These are phyloP conservation scores for Malassezia equina DNA, from an alignment of 1,284 basidiomycete species.

Conservation along the genomic window DNA sequence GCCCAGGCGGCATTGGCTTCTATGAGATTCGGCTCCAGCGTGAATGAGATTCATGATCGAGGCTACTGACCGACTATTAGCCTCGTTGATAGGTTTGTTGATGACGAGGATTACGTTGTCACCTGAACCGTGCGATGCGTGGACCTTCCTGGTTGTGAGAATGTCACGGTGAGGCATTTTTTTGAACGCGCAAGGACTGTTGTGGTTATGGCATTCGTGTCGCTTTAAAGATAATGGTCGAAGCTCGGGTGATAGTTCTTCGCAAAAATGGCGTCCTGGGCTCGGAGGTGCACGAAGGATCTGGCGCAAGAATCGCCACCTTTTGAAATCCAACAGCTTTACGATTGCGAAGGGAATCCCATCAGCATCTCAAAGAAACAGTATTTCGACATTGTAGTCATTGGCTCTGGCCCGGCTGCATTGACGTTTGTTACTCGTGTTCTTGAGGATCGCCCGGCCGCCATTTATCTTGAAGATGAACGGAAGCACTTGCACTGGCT, in stretches of 20 bases:
- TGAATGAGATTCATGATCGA: background rate
- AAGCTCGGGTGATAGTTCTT: background rate
- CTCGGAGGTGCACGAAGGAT: background rate
- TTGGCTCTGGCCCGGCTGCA: conserved; percentile 35
- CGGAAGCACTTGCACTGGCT: conserved; percentile 39
- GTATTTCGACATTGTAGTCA: conserved; percentile 37
- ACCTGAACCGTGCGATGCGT: background rate
- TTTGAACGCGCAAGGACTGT: background rate
- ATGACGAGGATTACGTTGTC: background rate
- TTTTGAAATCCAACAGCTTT: background rate
- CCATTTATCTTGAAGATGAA: conserved; percentile 42
- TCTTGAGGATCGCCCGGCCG: conserved; percentile 34
- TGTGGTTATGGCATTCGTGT: background rate
- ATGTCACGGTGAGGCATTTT: background rate
- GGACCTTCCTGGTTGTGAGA: background rate
- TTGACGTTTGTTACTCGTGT: conserved; percentile 32
- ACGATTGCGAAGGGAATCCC: background rate
- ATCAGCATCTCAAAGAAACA: background rate
- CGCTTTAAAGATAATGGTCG: background rate
- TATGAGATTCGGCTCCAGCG: background rate
- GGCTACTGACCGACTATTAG: background rate
- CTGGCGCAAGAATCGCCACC: background rate
- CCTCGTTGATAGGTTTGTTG: background rate
- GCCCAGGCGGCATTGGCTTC: too few species aligned
- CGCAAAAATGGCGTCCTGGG: background rate